Percentiles rank a stretch among this genome's conserved stretches.
phyloP scores from a whole-genome alignment of 1,284 basidiomycete species.

The Macrocybe sp. region DNA sequence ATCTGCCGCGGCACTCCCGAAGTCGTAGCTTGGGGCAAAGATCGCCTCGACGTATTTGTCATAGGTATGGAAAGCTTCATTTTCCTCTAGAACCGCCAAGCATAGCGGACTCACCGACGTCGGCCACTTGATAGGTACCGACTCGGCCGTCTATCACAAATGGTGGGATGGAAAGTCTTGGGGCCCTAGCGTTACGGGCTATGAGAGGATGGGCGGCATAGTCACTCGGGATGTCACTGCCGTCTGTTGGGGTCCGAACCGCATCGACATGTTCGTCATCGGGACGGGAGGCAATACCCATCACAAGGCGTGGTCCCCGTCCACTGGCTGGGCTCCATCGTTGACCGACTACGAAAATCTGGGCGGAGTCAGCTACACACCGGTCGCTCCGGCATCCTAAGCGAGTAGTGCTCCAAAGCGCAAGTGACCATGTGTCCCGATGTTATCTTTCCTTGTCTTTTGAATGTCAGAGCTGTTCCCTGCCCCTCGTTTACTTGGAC shows the following conservation, averaged over 20 bases:
- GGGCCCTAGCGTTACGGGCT: not conserved
- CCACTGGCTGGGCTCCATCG: not conserved
- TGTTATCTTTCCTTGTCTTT: too few relatives aligned
- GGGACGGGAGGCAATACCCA: not conserved
- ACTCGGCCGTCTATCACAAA: conserved; percentile 5
- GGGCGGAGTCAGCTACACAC: not conserved
- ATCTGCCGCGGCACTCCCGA: not conserved
- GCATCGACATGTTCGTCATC: conserved; percentile 6
- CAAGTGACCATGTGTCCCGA: too few relatives aligned
- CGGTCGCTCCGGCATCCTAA: not conserved
- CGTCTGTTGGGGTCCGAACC: conserved; percentile 1
- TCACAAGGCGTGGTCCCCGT: not conserved
- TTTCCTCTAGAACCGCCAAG: not conserved
- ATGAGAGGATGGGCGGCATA: conserved; percentile 2
- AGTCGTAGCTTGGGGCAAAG: conserved; percentile 1
- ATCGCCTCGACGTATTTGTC: not conserved
- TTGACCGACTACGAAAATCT: not conserved
- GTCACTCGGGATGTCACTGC: conserved; percentile 1
- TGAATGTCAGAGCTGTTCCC: too few relatives aligned
- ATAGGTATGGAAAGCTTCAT: not conserved
- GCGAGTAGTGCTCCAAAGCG: too few relatives aligned
- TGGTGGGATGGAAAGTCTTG: not conserved
- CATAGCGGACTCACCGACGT: not conserved
- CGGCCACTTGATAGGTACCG: not conserved
- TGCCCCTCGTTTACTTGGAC: too few relatives aligned